Evolutionary conservation across 2,329 filamentous ascomycete genomes (phyloP), one percentile per base, ranked within the genome.

Genomic region (Fusarium sarcochroum): DNA sequence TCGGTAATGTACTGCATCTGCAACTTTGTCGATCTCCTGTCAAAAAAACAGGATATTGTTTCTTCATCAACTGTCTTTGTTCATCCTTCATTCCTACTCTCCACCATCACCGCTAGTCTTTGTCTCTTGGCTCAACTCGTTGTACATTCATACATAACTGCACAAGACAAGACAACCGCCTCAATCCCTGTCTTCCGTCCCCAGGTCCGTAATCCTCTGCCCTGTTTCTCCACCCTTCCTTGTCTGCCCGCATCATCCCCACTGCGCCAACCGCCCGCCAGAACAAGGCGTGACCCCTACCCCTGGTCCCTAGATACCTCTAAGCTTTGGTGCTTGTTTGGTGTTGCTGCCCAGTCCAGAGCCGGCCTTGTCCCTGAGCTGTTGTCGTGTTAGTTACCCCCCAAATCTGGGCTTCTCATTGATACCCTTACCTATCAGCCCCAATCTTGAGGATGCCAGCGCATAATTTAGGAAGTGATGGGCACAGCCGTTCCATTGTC

Each of bases 391-490:
- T 50, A 52, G 41, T 41, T 20, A 62, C 57, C 47, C 47, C 42
- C 41, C 11, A 21, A 25, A 44, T 53, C 38, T 58, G 25, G 58
- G 18, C 52, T 57, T 42, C 52, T 58, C 58, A 56, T 68, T 58
- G 66, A 63, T 66, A 68, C 47, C 63, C 63, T 69, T 59, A 64
- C 63, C 63, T 63, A 57, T 59, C 59, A 49, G 55, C 63, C 49
- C 42, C 42, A 53, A 63, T 47, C 48, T 63, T 45, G 47, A 54
- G 48, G 48, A 58, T 72, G 71, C 71, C 71, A 73, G 68, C 71
- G 71, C 71, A 73, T 72, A 55, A 70, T 52, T 52, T 59, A 64
- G 63, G 48, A 66, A 64, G 47, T 60, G 49, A 63, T 68, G 56
- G 57, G 66, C 70, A 69, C 60, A 54, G 66, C 47, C 50, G 55